Conservation (phyloP, 345 rosid genomes). For the Lenwebbia sp. region DNA sequence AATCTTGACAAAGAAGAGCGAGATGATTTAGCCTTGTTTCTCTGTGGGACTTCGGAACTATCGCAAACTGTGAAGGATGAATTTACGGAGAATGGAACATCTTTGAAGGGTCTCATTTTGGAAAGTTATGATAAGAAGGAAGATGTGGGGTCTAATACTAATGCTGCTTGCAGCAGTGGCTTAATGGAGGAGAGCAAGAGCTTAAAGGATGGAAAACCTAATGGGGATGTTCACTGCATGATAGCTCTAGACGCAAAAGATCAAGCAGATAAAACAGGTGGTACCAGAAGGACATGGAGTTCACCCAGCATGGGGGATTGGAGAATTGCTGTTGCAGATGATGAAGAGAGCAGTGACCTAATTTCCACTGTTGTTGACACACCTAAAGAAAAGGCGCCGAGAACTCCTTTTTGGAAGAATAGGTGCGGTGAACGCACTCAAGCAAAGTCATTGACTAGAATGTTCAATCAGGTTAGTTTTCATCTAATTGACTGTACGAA, state of each 20-base stretch:
- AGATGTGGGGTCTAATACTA: constrained; percentile 11
- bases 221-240: constrained; percentile 17
- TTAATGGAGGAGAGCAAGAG: constrained; percentile 3
- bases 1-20: constrained; percentile 71
- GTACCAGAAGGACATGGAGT: constrained; percentile 51
- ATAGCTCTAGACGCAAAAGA: constrained; percentile 28
- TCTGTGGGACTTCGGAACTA: constrained; percentile 44
- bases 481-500: background rate
- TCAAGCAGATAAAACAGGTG: constrained; percentile 21
- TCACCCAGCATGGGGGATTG: constrained; percentile 56
- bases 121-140: constrained; percentile 17
- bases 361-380: constrained; percentile 32
- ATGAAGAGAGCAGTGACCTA: constrained; percentile 17
- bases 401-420: constrained; percentile 41
- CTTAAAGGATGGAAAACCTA: constrained; percentile 15
- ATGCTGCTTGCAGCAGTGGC: constrained; percentile 21
- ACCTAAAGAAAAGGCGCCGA: constrained; percentile 64
- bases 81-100: constrained; percentile 11
- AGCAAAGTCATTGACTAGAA: constrained; percentile 15
- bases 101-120: constrained; percentile 6
- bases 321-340: constrained; percentile 37
- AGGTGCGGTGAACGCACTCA: constrained; percentile 33
- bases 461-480: constrained; percentile 37
- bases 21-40: constrained; percentile 73
- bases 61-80: constrained; percentile 19